These are phyloP conservation scores for Adansonia madagascariensis DNA, from an alignment of 441 rosid genomes.

Conservation along the genomic window DNA sequence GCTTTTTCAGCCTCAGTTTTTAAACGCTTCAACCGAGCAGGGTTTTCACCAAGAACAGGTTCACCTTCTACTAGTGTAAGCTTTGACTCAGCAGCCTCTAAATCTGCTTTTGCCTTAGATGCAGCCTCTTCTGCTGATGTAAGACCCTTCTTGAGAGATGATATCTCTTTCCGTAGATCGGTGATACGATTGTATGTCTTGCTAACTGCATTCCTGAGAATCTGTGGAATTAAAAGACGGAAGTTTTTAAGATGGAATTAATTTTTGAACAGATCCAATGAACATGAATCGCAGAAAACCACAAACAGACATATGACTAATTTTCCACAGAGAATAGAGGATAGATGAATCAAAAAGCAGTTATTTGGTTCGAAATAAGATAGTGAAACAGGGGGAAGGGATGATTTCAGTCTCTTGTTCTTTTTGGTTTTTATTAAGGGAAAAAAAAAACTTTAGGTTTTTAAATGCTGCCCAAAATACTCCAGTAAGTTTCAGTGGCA, in stretches of 20 bases:
- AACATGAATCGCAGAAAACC: neutral
- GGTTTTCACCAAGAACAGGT: constrained; percentile 92
- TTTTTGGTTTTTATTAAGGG: neutral
- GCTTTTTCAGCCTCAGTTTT: constrained; percentile 70
- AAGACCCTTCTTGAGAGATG: constrained; percentile 66
- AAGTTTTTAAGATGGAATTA: constrained; percentile 1
- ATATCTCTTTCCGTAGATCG: constrained; percentile 90
- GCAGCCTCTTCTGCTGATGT: constrained; percentile 75
- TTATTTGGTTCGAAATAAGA: neutral
- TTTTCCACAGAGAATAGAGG: neutral
- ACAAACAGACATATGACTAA: neutral
- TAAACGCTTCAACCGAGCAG: constrained; percentile 78
- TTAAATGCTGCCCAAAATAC: neutral
- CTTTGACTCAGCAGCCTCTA: constrained; percentile 84
- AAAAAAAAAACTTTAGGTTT: neutral
- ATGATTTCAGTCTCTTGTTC: neutral
- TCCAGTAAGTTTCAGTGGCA: neutral
- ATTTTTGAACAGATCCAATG: constrained; percentile 1
- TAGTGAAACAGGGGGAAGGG: constrained; percentile 4
- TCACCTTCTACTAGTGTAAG: constrained; percentile 86
- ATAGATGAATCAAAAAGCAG: constrained; percentile 3
- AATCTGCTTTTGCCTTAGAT: constrained; percentile 68
- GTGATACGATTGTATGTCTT: constrained; percentile 88
- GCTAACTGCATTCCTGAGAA: constrained; percentile 90
- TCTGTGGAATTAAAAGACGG: constrained; percentile 41